Base-by-base conservation (phyloP, 257 asterid genomes). In the Solanum sparsipilum region DNA sequence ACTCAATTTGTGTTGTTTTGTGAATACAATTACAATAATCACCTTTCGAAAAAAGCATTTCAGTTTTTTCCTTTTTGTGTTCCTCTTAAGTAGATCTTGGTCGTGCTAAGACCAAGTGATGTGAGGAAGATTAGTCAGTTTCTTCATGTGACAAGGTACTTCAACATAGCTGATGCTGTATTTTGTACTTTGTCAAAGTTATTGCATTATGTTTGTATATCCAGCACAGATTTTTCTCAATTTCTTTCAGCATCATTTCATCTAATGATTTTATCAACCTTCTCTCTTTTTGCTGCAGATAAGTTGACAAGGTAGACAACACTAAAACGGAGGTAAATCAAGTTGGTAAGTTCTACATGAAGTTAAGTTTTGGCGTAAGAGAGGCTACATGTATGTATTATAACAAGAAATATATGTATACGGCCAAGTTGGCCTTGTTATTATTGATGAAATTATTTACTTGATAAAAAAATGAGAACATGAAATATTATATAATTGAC, bases 221-320 rank as follows among this genome's bases (percentile, higher is more conserved):
- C 9, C 38, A 46, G 29, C 36, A 48, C 68, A 5, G 4, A 16
- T 11, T 27, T 85, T 86, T 44, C 67, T 86, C 88, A 1, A 67
- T 85, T 70, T 29, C 58, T 75, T 75, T 38, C 58, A 38, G 32
- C 83, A 9, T 75, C 11, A 74, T 7, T 46, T 81, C 18, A 10
- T 48, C 39, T 46, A 29, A 81, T 1, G 18, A 25, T 41, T 79
- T 15, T 48, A 15, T 4, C 84, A 44, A 44, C n/a, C 52, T 52
- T 31, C 12, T 18, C 15, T 39, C 21, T 56, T 36, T 31, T 34
- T 75, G 13, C 52, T 83, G 92, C 88, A 90, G 92, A 88, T 83
- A 86, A 87, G 86, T 60, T 88, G 89, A 88, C 58, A 84, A 32
- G 70, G 60, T 60, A 86, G 25, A 67, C 87, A 41, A 46, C 76